phyloP scores from a whole-genome alignment of 306 rosid species.

The Mucuna pruriens region DNA sequence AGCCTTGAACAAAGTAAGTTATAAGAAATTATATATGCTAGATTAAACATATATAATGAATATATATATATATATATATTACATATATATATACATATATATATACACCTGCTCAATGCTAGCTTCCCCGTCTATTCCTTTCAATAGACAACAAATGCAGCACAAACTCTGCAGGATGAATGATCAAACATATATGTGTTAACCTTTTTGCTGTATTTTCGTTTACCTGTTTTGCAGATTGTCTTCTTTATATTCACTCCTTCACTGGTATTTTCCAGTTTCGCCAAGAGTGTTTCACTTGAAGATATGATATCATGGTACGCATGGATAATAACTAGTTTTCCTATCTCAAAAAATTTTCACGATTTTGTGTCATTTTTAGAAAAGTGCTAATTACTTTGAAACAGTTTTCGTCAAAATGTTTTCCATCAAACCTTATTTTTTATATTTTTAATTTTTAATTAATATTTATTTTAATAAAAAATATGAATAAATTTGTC shows the following conservation, averaged over 20 bases:
- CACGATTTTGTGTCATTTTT: not conserved
- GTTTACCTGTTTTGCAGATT: slow-evolving; percentile 56
- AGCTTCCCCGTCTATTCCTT: not conserved
- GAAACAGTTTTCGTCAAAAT: not conserved
- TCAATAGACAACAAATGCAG: not conserved
- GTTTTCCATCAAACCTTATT: not conserved
- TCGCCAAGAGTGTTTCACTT: slow-evolving; percentile 77
- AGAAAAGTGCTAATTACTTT: not conserved
- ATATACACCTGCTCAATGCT: not conserved
- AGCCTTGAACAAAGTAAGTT: slow-evolving; percentile 80
- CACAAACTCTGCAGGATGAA: slow-evolving; percentile 9
- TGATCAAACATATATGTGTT: not conserved
- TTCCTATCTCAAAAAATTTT: not conserved
- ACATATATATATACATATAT: too few species aligned
- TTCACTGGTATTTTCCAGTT: slow-evolving; percentile 71
- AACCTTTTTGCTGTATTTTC: not conserved
- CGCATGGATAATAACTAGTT: not conserved
- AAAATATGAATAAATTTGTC: too few species aligned
- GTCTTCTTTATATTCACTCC: slow-evolving; percentile 90
- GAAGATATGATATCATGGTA: slow-evolving; percentile 89
- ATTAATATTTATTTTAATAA: too few species aligned
- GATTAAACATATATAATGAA: not conserved
- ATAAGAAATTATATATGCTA: not conserved
- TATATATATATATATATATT: too few species aligned
- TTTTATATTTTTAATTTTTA: too few species aligned